Base-by-base conservation (phyloP, 768 basidiomycete species). In the Kwoniella shandongensis region DNA sequence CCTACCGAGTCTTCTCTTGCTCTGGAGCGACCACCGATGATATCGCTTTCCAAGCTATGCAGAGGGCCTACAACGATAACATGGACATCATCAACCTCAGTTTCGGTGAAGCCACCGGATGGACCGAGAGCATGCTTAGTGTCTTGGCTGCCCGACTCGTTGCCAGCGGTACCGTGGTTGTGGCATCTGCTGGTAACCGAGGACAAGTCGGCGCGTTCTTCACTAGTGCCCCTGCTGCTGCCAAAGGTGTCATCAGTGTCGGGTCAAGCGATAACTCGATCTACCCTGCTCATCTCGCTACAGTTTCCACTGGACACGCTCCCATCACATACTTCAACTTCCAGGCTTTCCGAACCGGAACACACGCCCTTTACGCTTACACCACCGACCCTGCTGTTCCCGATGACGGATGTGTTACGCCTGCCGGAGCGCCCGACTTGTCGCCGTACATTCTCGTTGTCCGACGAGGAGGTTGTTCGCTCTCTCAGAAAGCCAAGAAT, bases 71-170 rank as follows among this genome's bases (percentile, higher is more conserved):
- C 41, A 73, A 72, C 11, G 85, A 85, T 25, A 82, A 81, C 0
- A 78, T 81, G 59, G 83, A 88, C 67, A 81, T 89, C 55, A 76
- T 88, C 59, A 84, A 83, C 3, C 74, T 88, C 63, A 86, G 84
- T n/a, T 73, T 88, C 4, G 86, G 86, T 38, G 67, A 83, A 13
- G 62, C 80, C 3, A 80, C 81, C 58, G 86, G 85, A 2, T 88
- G 86, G 86, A 84, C 85, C 1, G 82, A 83, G 65, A 79, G 80
- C 22, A 75, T 81, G 8, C 74, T 77, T 44, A 67, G 83, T 10
- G 84, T 86, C 1, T 79, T 87, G 2, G 82, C 85, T 0, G 83
- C 82, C 63, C 76, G 85, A 42, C 81, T 88, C 38, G 81, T 83
- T 1, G 78, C 74, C 3, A 75, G 76, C 23, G 86, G 87, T 5